A percentile compares a stretch with the other conserved stretches of the same genome.
These are phyloP conservation scores for Beverwykella pulmonaria DNA, from an alignment of 495 filamentous ascomycete genomes.

Conservation along the genomic window DNA sequence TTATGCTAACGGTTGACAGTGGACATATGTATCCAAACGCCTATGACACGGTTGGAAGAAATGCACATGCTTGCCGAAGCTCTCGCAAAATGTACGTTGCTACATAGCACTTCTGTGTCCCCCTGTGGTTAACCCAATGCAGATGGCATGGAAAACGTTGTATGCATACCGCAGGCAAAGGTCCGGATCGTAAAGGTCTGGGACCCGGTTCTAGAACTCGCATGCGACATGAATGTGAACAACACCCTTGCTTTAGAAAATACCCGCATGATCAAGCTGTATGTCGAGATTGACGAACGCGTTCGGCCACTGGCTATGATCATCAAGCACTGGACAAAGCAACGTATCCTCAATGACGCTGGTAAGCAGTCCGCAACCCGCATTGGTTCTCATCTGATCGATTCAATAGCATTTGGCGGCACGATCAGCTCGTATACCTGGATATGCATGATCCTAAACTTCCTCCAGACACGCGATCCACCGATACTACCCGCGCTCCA, in stretches of 20 bases:
- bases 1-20: constrained; percentile 56
- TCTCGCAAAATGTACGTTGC: constrained; percentile 74
- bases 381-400: not conserved
- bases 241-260: constrained; percentile 93
- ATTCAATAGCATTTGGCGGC: constrained; percentile 73
- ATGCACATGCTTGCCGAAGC: constrained; percentile 86
- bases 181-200: constrained; percentile 99
- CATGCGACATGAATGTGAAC: constrained; percentile 99
- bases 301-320: constrained; percentile 93
- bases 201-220: constrained; percentile 87
- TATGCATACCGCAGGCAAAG: constrained; percentile 90
- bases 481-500: constrained; percentile 88
- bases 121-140: constrained; percentile 35
- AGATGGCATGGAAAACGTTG: constrained; percentile 96
- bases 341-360: constrained; percentile 90
- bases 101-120: constrained; percentile 6
- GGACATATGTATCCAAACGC: constrained; percentile 95
- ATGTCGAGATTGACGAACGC: constrained; percentile 89
- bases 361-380: constrained; percentile 57
- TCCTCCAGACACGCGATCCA: constrained; percentile 85
- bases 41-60: constrained; percentile 78
- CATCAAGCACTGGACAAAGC: constrained; percentile 94
- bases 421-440: constrained; percentile 99
- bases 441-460: constrained; percentile 98
- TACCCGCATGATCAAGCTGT: constrained; percentile 96